Percentiles rank a stretch among this genome's conserved stretches.
Conservation (phyloP, 139 green algal species). For the Dunaliella primolecta region DNA sequence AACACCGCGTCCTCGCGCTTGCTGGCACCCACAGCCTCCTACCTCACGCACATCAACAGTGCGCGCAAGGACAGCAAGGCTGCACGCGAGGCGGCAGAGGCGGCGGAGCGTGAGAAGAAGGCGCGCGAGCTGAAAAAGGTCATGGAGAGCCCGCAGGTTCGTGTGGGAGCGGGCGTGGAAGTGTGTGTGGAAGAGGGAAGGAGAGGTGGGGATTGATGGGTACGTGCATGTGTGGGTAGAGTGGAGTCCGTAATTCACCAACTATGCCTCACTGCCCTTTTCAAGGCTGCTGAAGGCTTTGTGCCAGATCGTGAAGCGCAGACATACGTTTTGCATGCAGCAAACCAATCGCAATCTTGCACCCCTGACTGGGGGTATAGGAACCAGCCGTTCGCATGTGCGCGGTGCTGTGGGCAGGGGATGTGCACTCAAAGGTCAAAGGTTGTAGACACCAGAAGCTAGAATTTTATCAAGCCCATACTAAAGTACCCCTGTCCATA, state of each 20-base stretch:
- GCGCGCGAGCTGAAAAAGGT: neutral
- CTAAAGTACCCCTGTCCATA: no score
- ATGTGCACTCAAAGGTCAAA: no score
- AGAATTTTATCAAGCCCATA: no score
- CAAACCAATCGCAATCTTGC: no score
- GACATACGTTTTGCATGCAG: neutral
- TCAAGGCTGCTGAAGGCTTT: no score
- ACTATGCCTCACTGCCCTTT: no score
- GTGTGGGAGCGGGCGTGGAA: neutral
- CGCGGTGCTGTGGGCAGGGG: no score
- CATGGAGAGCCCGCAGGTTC: neutral
- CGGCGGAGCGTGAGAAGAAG: neutral
- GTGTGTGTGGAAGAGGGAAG: neutral
- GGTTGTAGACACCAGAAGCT: no score
- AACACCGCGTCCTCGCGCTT: slow-evolving; percentile 12
- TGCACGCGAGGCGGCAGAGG: slow-evolving; percentile 6
- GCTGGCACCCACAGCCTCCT: slow-evolving; percentile 39
- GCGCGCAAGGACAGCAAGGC: slow-evolving; percentile 7
- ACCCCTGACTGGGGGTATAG: no score
- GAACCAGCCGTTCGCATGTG: no score
- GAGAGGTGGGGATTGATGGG: no score
- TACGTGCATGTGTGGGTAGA: neutral
- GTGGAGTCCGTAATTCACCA: no score
- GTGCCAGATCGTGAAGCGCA: neutral
- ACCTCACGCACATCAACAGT: slow-evolving; percentile 29